Base-by-base conservation (phyloP, 129 eudicot genomes). In the Helichrysum umbraculigerum region DNA sequence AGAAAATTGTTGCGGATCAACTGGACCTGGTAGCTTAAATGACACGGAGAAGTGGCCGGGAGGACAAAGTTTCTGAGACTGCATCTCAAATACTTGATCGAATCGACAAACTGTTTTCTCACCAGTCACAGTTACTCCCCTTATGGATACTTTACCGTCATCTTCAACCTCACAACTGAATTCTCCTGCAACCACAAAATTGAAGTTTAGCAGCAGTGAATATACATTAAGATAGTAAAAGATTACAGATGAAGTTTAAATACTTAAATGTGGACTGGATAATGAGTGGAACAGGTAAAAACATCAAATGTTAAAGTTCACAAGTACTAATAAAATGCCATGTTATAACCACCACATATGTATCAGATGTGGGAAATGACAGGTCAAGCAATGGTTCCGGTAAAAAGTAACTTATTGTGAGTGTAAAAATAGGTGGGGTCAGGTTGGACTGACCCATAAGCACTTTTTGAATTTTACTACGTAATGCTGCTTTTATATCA, bases 21-120 rank as follows among this genome's bases (percentile, higher is more conserved):
- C 97, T 0, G 98, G 90, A 7, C 98, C 98, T 3, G 98, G 98
- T 61, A 93, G 86, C 87, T 87, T 85, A 74, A 93, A 93, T 1
- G 97, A 88, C 62, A 93, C 83, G n/a, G 90, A 83, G 78, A 93
- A 93, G 75, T 88, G 90, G 1, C 98, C 98, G 0, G 96, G 88
- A 6, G 98, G 98, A 79, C 98, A 93, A 14, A 93, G 89, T 70
- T 90, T 90, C 80, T 90, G 98, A 29, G 97, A 72, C 79, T 77
- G 91, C 98, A 93, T 93, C 80, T 88, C 95, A 42, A 93, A 93
- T 44, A 67, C 70, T 80, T 85, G 82, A n/a, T 83, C 81, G 44
- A 80, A 80, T 74, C 85, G 81, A 68, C 83, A 73, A 14, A 93
- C 87, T 7, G 81, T 83, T 86, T 83, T 90, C 75, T 93, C 97